Evolutionary conservation across 2,329 filamentous ascomycete genomes (phyloP), one percentile per base, ranked within the genome.

Genomic region (Eutypa lata): DNA sequence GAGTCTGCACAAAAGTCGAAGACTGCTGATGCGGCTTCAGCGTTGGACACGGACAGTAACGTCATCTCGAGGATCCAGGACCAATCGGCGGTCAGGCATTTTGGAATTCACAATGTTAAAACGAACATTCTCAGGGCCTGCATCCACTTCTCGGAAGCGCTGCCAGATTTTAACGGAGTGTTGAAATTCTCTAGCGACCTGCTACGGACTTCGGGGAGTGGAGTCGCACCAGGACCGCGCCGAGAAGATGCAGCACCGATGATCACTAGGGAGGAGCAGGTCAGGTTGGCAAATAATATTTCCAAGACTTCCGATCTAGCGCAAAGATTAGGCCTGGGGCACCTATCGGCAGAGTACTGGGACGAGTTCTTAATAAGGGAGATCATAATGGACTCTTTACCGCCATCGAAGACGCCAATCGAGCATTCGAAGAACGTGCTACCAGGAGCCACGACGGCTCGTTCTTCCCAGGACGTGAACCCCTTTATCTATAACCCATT

Each of bases 401-500:
- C 84, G 10, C 71, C 76, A 42, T 78, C 80, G 11, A 80, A 82
- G 58, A 79, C 80, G 16, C 87, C 90, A 0, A 80, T 90, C 49
- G 79, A 87, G 6, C 89, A 91, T 63, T 75, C 79, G 2, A 81
- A 76, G 56, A 80, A 73, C 51, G 74, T 79, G 16, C 69, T 84
- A 14, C 79, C 80, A 0, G 79, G 79, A 8, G 75, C 74, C 3
- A 72, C 73, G 0, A 73, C 75, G 1, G 75, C 73, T 28, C 74
- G 80, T 45, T 75, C 78, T 14, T 84, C 81, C 3, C 81, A 84
- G 59, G 81, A 84, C 53, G 78, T 84, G 5, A 91, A 94, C 56
- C 94, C 94, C 0, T 96, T 99, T 62, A 89, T 99, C 53, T 96
- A 97, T 67, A 97, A 97, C 64, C 91, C 94, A 0, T 97, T 97